Percentiles rank a stretch among this genome's conserved stretches.
These are phyloP conservation scores for Chiua virens DNA, from an alignment of 768 basidiomycete species.

Conservation along the genomic window DNA sequence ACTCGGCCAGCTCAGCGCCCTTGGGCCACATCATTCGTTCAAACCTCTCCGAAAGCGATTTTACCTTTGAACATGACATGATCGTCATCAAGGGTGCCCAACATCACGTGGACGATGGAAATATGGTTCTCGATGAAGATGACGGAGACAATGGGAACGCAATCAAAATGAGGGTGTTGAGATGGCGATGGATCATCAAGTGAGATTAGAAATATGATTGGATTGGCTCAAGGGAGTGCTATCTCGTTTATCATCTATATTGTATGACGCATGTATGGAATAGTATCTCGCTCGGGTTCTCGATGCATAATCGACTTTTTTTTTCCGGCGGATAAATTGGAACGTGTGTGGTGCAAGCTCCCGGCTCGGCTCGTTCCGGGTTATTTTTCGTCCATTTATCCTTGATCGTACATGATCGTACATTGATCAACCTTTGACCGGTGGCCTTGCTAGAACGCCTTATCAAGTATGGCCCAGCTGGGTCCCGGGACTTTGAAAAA, in stretches of 20 bases:
- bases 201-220: background rate
- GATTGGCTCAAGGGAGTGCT: no score
- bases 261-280: conserved; percentile 13
- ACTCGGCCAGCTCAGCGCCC: background rate
- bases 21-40: conserved; percentile 12
- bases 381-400: no score
- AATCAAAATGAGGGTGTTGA: conserved; percentile 26
- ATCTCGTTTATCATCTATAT: conserved; percentile 15
- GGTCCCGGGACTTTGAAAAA: no score
- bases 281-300: conserved; percentile 7
- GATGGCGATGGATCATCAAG: conserved; percentile 26
- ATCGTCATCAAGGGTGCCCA: conserved; percentile 14
- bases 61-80: conserved; percentile 20
- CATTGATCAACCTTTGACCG: no score
- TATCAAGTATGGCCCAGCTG: no score
- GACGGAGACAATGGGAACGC: background rate
- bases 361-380: no score
- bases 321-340: no score
- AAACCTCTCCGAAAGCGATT: conserved; percentile 20
- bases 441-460: no score
- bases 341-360: no score
- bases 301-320: background rate
- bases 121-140: conserved; percentile 14
- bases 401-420: no score
- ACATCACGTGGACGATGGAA: conserved; percentile 1